Evolutionary conservation across 2,329 filamentous ascomycete species (phyloP), one percentile per base, ranked within the genome.

Genomic region (Alternaria alternata): DNA sequence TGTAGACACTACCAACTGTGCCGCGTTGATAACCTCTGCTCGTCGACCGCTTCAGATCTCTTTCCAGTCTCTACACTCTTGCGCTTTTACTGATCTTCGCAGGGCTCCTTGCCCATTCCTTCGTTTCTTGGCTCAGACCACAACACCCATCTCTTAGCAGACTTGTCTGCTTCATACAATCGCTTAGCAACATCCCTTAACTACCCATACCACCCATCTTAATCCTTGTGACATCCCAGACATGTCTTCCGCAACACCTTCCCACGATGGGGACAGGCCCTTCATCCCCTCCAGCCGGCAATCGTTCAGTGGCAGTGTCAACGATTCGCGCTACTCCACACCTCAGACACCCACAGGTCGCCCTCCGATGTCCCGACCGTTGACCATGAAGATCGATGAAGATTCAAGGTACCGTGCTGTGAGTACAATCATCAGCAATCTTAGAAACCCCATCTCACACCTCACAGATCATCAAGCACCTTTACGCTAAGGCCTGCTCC

Each of bases 381-480:
- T 66, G 38, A 67, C 65, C 32, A 57, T 58, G 51, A 68, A 70
- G 55, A 71, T 73, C 22, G 64, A 71, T 38, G 70, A 73, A 42
- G 67, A 70, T 22, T 66, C 64, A 24, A 61, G 64, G 51, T 73
- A 70, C 48, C 63, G 64, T 46, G 68, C 70, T 22, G 70, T 71
- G 64, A 53, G 66, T 66, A 22, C 30, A 28, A 22, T 2, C 7
- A 22, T 36, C 7, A 32, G 14, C 18, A n/a, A 18, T 5, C n/a
- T 28, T 26, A 7, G 34, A 8, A 3, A 5, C 46, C 43, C 55
- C n/a, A 51, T 26, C 54, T 56, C 20, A 41, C 12, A 43, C 46
- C 3, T n/a, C 5, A 3, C 28, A 76, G 73, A 72, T 74, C 48
- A 70, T 69, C 49, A 74, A 71, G 49, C 70, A 72, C 49, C 63